Evolutionary conservation across 768 basidiomycete genomes (phyloP).

Genomic region (Psilocybe cyanescens): DNA sequence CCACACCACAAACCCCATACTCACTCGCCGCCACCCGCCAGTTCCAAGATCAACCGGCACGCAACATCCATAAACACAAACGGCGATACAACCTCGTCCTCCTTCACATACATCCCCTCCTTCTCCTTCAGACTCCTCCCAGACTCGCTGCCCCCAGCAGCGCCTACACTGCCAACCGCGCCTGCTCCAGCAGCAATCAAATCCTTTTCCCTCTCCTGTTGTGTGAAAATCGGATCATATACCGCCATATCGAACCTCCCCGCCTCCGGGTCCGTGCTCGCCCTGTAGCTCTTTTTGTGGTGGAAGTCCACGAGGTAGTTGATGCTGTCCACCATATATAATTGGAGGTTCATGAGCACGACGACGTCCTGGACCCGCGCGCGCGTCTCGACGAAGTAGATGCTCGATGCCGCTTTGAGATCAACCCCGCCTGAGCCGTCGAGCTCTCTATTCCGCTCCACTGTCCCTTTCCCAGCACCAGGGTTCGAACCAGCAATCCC

Average conservation of each 20-base stretch:
- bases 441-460: constrained; percentile 65
- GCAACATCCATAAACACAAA: constrained; percentile 98
- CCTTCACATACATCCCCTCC: constrained; percentile 40
- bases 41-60: constrained; percentile 89
- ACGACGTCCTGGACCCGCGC: constrained; percentile 91
- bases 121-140: constrained; percentile 60
- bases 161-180: not conserved
- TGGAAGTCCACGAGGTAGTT: constrained; percentile 99
- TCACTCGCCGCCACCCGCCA: constrained; percentile 66
- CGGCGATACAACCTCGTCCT: constrained; percentile 79
- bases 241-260: constrained; percentile 72
- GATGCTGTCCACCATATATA: constrained; percentile 94
- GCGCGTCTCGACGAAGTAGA: constrained; percentile 95
- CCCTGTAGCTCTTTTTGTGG: constrained; percentile 93
- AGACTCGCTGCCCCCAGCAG: not conserved
- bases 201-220: constrained; percentile 52
- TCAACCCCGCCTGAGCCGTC: constrained; percentile 67
- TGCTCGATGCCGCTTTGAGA: constrained; percentile 68
- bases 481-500: not conserved
- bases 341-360: constrained; percentile 96
- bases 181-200: not conserved
- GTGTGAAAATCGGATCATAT: constrained; percentile 49
- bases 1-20: not conserved
- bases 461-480: constrained; percentile 32
- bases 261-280: constrained; percentile 66